Conservation (phyloP, 805 yeast genomes). For the Hanseniaspora thailandica region DNA sequence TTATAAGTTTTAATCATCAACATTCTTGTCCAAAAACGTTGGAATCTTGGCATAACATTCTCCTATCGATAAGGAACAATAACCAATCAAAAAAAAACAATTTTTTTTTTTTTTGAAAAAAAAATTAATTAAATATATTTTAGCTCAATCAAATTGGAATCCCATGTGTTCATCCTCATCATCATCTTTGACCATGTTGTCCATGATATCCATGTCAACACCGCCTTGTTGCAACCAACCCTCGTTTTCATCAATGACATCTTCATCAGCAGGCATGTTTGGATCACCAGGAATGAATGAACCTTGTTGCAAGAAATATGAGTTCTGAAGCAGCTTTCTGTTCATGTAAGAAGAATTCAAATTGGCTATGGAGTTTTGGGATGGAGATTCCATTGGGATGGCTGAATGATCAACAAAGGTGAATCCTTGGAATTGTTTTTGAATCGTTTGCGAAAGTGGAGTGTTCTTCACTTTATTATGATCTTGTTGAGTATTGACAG, state of each 20-base stretch:
- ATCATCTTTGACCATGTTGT: conserved; percentile 21
- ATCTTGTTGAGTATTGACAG: background rate
- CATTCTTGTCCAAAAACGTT: no score
- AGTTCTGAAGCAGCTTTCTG: conserved; percentile 29
- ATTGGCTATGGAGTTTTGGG: conserved; percentile 18
- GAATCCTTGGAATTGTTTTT: conserved; percentile 92
- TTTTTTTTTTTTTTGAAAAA: no score
- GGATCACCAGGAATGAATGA: conserved; percentile 73
- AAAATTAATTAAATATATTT: background rate
- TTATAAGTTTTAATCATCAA: no score
- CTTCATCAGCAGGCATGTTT: conserved; percentile 70
- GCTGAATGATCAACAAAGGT: conserved; percentile 91
- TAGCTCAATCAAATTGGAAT: conserved; percentile 13
- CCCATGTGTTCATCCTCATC: conserved; percentile 18
- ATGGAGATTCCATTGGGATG: conserved; percentile 57
- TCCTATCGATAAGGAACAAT: no score
- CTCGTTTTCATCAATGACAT: conserved; percentile 63
- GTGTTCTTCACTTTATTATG: conserved; percentile 30
- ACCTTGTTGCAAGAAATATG: conserved; percentile 43
- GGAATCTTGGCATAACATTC: no score
- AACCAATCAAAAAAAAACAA: background rate
- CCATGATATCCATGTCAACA: conserved; percentile 15
- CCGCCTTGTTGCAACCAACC: conserved; percentile 21
- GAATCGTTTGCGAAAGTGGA: conserved; percentile 87
- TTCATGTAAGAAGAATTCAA: conserved; percentile 16